A percentile compares a stretch with the other conserved stretches of the same genome.
Conservation (phyloP, 2,329 filamentous ascomycete species). For the Emmonsia crescens region DNA sequence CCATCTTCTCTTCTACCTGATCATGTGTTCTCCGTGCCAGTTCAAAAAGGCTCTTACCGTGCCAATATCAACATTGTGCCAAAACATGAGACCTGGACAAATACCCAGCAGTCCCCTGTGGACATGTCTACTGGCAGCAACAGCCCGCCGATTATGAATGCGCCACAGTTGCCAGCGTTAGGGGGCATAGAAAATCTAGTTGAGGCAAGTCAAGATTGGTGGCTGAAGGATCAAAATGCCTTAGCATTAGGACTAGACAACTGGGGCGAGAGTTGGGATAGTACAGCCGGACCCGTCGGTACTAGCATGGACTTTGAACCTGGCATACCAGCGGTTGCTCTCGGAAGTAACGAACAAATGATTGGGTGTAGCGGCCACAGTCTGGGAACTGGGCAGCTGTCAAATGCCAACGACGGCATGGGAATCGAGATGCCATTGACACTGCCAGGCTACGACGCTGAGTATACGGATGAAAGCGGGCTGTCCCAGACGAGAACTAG, state of each 20-base stretch:
- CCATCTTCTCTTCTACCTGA: not conserved
- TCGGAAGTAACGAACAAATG: not conserved
- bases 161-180: constrained; percentile 27
- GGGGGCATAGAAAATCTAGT: constrained; percentile 51
- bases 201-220: constrained; percentile 55
- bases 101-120: constrained; percentile 8
- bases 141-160: constrained; percentile 3
- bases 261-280: constrained; percentile 22
- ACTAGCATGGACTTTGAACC: constrained; percentile 1
- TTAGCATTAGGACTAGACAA: constrained; percentile 53
- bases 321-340: not conserved
- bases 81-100: constrained; percentile 5
- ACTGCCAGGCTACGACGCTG: not conserved
- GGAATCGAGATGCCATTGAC: constrained; percentile 1
- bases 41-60: not conserved
- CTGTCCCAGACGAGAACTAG: not conserved
- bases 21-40: not conserved
- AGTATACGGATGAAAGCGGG: not conserved
- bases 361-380: not conserved
- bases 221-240: constrained; percentile 51
- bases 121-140: constrained; percentile 16
- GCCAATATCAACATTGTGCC: constrained; percentile 7
- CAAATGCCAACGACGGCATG: not conserved
- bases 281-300: not conserved
- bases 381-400: not conserved